Base-by-base conservation (phyloP, 352 stramenopile genomes). In the Phytophthora podocarpi region DNA sequence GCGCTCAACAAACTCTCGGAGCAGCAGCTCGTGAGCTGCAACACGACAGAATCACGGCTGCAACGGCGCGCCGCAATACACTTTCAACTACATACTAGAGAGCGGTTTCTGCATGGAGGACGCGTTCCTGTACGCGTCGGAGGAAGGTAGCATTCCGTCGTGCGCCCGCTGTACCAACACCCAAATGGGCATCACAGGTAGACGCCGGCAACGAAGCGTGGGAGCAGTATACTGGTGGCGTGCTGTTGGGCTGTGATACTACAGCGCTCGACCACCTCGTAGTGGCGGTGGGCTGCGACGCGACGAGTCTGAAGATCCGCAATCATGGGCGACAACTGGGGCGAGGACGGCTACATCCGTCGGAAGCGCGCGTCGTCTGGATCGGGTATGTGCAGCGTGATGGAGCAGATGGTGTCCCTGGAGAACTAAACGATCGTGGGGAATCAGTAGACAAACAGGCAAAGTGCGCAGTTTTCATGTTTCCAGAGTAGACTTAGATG, bases 221-320 rank as follows among this genome's bases (percentile, higher is more conserved):
- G 78, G 97, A 99, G 80, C 97, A 99, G 53, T 99, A 99, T 90
- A 83, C 70, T 5, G 70, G 76, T 28, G 97, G 97, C 18, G 90
- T 99, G 23, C 64, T 98, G 27, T 76, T 66, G 37, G 68, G 45
- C 11, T 89, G 75, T 28, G 81, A 81, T 45, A 96, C 90, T 41
- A 76, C 84, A 8, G 74, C 91, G 20, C 83, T 99, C 55, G 96
- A 99, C 73, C 97, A 99, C 72, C 98, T 95, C 18, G 95, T 99
- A 13, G 79, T 99, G 31, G 88, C 93, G 4, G 93, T 99, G 23
- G 97, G 97, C 18, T 99, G 98, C 75, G 87, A 90, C 50, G 73
- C 67, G 50, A 68, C 39, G 0, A 76, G 63, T 26, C 97, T 95
- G 75, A 98, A 97, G 59, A 83, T 99, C 30, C 97, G 96, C 46